A percentile compares a stretch with the other conserved stretches of the same genome.
These are phyloP conservation scores for Wickerhamiella azymoides DNA, from an alignment of 805 yeast species.

Conservation along the genomic window DNA sequence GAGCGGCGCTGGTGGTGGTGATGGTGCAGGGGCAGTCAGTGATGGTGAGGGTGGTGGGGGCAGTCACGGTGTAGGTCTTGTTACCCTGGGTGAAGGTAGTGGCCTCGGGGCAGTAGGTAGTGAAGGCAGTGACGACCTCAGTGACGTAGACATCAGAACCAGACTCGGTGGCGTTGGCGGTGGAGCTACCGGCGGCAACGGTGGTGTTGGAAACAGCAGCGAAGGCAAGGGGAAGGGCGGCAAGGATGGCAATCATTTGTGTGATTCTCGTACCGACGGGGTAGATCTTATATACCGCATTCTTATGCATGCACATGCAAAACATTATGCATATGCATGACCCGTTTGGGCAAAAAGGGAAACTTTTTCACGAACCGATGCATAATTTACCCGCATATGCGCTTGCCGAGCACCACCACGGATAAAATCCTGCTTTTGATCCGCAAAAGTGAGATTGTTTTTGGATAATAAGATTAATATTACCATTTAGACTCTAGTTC, in stretches of 20 bases:
- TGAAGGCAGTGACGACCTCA: constrained; percentile 29
- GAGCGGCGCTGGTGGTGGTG: constrained; percentile 11
- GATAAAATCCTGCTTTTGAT: background rate
- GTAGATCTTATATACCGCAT: constrained; percentile 4
- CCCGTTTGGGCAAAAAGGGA: background rate
- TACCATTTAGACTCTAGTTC: no score
- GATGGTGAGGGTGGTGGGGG: constrained; percentile 69
- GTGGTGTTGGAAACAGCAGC: constrained; percentile 10
- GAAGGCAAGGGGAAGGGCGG: constrained; percentile 5
- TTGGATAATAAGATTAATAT: no score
- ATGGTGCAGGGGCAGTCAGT: constrained; percentile 75
- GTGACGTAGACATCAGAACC: constrained; percentile 9
- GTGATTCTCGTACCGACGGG: no score
- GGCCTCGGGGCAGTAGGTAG: constrained; percentile 67
- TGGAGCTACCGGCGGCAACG: constrained; percentile 15
- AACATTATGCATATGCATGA: constrained; percentile 1
- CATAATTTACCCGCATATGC: background rate
- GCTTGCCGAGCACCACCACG: no score
- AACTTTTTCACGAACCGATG: background rate
- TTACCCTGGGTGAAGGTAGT: constrained; percentile 45
- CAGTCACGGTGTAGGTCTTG: constrained; percentile 35
- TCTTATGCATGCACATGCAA: background rate
- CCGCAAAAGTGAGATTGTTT: background rate
- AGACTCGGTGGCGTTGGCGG: constrained; percentile 9
- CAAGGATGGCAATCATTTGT: background rate